A percentile compares a stretch with the other conserved stretches of the same genome.
These are phyloP conservation scores for Xylariales sp. DNA, from an alignment of 2,329 filamentous ascomycete species.

Conservation along the genomic window DNA sequence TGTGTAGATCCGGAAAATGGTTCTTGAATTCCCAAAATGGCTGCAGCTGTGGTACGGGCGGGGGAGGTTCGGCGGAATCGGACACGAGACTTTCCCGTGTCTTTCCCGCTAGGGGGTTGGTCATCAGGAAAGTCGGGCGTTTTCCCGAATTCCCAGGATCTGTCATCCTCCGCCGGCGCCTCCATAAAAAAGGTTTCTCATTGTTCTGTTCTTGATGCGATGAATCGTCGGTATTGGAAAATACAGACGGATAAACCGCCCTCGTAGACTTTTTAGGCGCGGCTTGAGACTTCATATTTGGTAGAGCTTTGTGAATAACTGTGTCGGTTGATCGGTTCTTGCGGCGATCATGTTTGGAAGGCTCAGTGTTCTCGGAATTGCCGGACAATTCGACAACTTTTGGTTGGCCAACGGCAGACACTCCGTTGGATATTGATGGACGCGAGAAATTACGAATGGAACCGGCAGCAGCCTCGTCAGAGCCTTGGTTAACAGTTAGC, in stretches of 20 bases:
- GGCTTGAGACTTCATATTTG: conserved; percentile 23
- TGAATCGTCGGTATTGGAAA: conserved; percentile 23
- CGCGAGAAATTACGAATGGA: conserved; percentile 40
- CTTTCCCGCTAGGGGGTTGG: conserved; percentile 36
- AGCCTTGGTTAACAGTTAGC: conserved; percentile 30
- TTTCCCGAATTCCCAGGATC: conserved; percentile 42
- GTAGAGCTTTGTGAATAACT: conserved; percentile 43
- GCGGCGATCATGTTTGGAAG: conserved; percentile 19
- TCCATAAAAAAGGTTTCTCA: conserved; percentile 51
- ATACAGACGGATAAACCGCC: conserved; percentile 26
- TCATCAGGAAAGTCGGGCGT: conserved; percentile 27
- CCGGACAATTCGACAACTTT: conserved; percentile 8
- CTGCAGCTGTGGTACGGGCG: conserved; percentile 7
- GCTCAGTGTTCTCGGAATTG: conserved; percentile 34
- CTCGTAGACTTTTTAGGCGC: conserved; percentile 8
- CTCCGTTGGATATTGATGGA: conserved; percentile 33
- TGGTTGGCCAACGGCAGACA: conserved; percentile 9
- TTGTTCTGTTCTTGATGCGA: conserved; percentile 35
- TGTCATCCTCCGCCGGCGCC: conserved; percentile 43
- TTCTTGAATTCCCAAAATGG: conserved; percentile 29
- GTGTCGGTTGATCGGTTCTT: conserved; percentile 45
- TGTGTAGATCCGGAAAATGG: conserved; percentile 45
- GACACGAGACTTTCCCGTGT: conserved; percentile 35
- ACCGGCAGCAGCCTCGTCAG: conserved; percentile 32
- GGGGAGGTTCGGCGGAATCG: conserved; percentile 29